phyloP scores from a whole-genome alignment of 768 basidiomycete genomes.

The Suillus placidus region DNA sequence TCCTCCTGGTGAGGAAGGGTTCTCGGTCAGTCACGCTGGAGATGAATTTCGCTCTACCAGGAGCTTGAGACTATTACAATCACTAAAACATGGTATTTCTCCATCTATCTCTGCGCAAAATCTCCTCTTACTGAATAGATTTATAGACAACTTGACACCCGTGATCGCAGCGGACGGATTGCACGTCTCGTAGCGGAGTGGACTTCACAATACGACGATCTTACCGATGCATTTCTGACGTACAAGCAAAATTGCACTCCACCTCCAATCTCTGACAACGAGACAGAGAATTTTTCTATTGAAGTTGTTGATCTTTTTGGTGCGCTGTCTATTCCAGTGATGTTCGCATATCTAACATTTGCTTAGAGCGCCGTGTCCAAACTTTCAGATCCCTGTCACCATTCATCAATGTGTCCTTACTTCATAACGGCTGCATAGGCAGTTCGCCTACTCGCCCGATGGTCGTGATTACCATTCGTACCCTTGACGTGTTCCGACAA shows the following conservation, averaged over 20 bases:
- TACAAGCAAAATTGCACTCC: background rate
- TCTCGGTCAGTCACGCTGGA: background rate
- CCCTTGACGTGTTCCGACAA: background rate
- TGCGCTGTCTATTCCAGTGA: background rate
- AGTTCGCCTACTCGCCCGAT: background rate
- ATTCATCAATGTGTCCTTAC: background rate
- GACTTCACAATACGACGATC: background rate
- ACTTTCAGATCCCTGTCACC: background rate
- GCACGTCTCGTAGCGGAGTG: background rate
- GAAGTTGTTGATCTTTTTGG: background rate
- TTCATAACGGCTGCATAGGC: background rate
- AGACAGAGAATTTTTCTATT: background rate
- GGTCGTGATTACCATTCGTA: background rate
- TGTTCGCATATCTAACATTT: background rate
- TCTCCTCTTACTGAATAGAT: background rate
- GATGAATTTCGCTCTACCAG: background rate
- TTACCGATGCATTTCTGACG: background rate
- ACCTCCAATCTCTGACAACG: background rate
- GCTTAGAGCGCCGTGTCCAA: background rate
- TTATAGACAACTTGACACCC: background rate
- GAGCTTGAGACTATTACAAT: background rate
- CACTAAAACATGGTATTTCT: background rate
- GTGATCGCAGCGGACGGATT: background rate
- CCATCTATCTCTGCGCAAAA: background rate
- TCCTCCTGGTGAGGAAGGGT: background rate